Evolutionary conservation across 495 filamentous ascomycete species (phyloP), one percentile per base, ranked within the genome.

Genomic region (Podospora australis): DNA sequence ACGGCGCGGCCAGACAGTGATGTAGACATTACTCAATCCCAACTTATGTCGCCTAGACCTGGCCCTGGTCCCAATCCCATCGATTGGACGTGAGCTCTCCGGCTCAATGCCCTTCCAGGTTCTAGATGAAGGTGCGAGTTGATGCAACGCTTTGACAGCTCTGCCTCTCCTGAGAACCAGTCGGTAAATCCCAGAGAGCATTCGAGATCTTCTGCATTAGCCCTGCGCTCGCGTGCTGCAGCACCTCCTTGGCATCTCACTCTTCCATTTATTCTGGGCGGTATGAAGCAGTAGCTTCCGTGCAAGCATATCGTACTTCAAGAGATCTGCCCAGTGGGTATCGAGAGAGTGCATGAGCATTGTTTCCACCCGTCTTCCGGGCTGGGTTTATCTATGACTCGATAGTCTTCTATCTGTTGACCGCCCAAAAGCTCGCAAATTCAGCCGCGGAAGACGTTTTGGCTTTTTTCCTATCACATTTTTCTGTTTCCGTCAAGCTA

Each of bases 201-300:
- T 40, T 51, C 48, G 19, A 55, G 46, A 50, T 55, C 43, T 19
- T 16, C 42, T 44, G 47, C 50, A 53, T 51, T 17, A 24, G 45
- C 47, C 47, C 29, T 35, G 26, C 39, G 42, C 34, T 11, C 36
- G 30, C 45, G 42, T 25, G 14, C 41, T 48, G 50, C 50, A 39
- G 36, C 36, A 22, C 39, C 43, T 8, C n/a, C 42, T 42, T 54
- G 44, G 52, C 43, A 23, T 36, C 34, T 4, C 13, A 16, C 17
- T 36, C 13, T 36, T 16, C 34, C 13, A 10, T 30, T n/a, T n/a
- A n/a, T 4, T 17, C 32, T 4, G 14, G 14, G 14, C 10, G 19
- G 13, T 17, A 36, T 29, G 26, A 16, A 35, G 30, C 14, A 43
- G 40, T 43, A 28, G 40, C 40, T 43, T 25, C 40, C 40, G 39